A percentile compares a stretch with the other conserved stretches of the same genome.
phyloP scores from a whole-genome alignment of 1,139 yeast species.

The Pichia norvegensis region DNA sequence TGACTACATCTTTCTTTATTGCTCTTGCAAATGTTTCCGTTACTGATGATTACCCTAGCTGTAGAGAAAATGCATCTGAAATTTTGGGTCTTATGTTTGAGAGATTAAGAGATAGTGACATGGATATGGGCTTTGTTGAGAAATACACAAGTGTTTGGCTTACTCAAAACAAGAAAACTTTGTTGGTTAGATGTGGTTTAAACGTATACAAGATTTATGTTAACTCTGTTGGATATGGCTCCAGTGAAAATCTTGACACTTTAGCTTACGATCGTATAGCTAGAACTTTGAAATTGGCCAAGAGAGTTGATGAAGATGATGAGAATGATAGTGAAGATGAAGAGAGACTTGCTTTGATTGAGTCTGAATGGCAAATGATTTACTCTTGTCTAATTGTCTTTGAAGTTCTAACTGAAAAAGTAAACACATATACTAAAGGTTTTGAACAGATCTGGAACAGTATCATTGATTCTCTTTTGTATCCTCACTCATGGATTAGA shows the following conservation, averaged over 20 bases:
- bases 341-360: not conserved
- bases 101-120: slow-evolving; percentile 33
- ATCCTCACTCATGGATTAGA: slow-evolving; percentile 92
- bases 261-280: slow-evolving; percentile 25
- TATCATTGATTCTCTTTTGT: slow-evolving; percentile 52
- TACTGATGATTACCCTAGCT: slow-evolving; percentile 70
- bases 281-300: slow-evolving; percentile 29
- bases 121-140: slow-evolving; percentile 41
- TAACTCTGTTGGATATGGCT: slow-evolving; percentile 40
- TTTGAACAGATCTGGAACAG: slow-evolving; percentile 43
- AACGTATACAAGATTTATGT: slow-evolving; percentile 63
- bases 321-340: slow-evolving; percentile 19
- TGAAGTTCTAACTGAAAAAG: slow-evolving; percentile 31
- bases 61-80: slow-evolving; percentile 77
- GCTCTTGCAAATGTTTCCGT: slow-evolving; percentile 71
- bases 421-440: slow-evolving; percentile 27
- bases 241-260: slow-evolving; percentile 30
- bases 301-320: slow-evolving; percentile 29
- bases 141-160: slow-evolving; percentile 66
- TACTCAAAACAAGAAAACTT: slow-evolving; percentile 41
- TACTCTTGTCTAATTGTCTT: slow-evolving; percentile 60
- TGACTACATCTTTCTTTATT: slow-evolving; percentile 73
- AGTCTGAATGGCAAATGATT: slow-evolving; percentile 64
- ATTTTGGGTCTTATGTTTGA: slow-evolving; percentile 51
- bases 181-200: slow-evolving; percentile 69